Evolutionary conservation across 2,329 filamentous ascomycete species (phyloP).

Genomic region (Phialocephala subalpina): DNA sequence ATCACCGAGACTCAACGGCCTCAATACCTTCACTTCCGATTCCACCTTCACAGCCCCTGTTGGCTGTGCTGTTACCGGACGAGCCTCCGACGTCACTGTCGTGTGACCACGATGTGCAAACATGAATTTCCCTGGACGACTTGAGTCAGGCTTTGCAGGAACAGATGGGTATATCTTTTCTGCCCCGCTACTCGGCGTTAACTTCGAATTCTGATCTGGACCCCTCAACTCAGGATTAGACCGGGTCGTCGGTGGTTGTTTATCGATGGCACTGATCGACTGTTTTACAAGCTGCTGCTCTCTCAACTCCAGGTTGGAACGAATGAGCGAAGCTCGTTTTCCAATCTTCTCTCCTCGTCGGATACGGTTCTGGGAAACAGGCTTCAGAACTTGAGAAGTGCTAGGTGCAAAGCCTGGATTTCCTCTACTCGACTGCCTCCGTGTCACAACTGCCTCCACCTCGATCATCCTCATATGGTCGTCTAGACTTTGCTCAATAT

Average conservation of each 20-base stretch:
- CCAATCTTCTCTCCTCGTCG: constrained; percentile 14
- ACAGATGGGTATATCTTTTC: neutral
- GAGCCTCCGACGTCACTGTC: neutral
- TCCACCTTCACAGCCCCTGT: constrained; percentile 8
- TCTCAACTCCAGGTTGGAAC: constrained; percentile 7
- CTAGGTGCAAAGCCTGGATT: neutral
- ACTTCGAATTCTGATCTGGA: neutral
- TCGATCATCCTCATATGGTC: constrained; percentile 36
- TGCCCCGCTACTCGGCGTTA: neutral
- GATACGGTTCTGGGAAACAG: neutral
- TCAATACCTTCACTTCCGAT: constrained; percentile 18
- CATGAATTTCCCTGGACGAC: constrained; percentile 10
- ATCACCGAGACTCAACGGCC: constrained; percentile 38
- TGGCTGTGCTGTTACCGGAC: constrained; percentile 20
- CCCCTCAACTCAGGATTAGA: neutral
- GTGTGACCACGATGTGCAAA: constrained; percentile 7
- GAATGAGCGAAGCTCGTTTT: constrained; percentile 3
- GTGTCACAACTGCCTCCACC: constrained; percentile 26
- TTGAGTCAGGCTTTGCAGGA: constrained; percentile 2
- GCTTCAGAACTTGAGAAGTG: neutral
- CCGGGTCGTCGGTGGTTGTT: neutral
- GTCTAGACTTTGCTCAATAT: constrained; percentile 31
- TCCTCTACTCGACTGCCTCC: constrained; percentile 20
- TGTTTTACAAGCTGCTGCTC: neutral
- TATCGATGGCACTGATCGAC: neutral